Conservation (phyloP, 2,329 filamentous ascomycete genomes). For the Epicoccum nigrum region DNA sequence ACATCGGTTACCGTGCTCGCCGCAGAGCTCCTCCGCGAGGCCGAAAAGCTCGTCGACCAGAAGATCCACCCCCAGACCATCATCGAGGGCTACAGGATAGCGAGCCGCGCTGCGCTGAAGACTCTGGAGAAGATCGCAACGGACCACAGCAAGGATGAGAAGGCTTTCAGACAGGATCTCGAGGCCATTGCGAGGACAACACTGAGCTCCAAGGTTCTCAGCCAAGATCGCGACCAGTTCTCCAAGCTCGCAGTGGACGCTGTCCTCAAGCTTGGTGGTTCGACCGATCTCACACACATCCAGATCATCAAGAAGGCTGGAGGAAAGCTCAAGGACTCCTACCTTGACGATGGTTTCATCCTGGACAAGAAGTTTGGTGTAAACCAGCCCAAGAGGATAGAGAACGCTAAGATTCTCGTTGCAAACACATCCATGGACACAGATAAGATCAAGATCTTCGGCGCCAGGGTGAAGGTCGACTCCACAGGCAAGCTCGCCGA, state of each 20-base stretch:
- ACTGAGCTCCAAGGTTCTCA: conserved; percentile 94
- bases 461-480: conserved; percentile 93
- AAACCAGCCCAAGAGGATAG: conserved; percentile 95
- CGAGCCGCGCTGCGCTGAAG: conserved; percentile 82
- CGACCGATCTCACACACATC: conserved; percentile 93
- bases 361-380: conserved; percentile 99
- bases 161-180: conserved; percentile 87
- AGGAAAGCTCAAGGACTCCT: conserved; percentile 96
- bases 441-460: conserved; percentile 99
- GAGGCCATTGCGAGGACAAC: conserved; percentile 92
- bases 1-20: conserved; percentile 97
- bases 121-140: conserved; percentile 85
- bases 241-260: conserved; percentile 88
- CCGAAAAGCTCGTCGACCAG: conserved; percentile 95
- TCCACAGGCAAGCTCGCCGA: conserved; percentile 98
- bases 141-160: conserved; percentile 83
- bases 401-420: conserved; percentile 97
- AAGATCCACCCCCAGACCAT: conserved; percentile 99
- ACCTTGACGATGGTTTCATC: conserved; percentile 97
- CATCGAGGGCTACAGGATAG: conserved; percentile 98
- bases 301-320: conserved; percentile 99
- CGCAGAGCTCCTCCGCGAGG: conserved; percentile 92
- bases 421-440: conserved; percentile 99
- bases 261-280: conserved; percentile 85
- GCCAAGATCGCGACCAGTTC: conserved; percentile 93